Evolutionary conservation across 352 stramenopile genomes (phyloP).

Genomic region (Phytopythium mirpurense): DNA sequence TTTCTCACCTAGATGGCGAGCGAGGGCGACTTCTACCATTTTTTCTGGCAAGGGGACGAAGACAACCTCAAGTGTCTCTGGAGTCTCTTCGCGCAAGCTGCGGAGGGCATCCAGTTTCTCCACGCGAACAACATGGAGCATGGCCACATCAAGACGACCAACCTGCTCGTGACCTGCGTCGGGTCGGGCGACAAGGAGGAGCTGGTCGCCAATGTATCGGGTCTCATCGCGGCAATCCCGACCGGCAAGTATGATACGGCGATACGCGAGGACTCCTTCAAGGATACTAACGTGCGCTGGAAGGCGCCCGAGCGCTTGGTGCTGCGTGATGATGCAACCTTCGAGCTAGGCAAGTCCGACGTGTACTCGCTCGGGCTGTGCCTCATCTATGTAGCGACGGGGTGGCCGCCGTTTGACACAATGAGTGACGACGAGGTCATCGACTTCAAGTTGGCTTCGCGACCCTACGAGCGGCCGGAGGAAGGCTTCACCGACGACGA

Average conservation of each 20-base stretch:
- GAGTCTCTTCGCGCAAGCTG: constrained; percentile 14
- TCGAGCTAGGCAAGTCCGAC: background rate
- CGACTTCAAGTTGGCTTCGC: background rate
- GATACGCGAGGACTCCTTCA: too few relatives aligned
- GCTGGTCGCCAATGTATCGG: background rate
- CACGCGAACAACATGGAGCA: constrained; percentile 50
- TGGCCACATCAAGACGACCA: constrained; percentile 75
- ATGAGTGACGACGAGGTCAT: background rate
- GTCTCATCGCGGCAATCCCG: constrained; percentile 14
- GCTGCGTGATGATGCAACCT: constrained; percentile 1
- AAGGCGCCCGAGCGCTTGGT: constrained; percentile 22
- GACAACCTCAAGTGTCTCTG: constrained; percentile 11
- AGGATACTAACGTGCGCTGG: too few relatives aligned
- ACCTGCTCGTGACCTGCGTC: constrained; percentile 45
- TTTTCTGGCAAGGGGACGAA: constrained; percentile 4
- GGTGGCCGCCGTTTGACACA: background rate
- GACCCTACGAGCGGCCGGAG: background rate
- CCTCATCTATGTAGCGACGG: background rate
- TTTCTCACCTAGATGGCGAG: constrained; percentile 21
- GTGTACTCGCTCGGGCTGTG: constrained; percentile 2
- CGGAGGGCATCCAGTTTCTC: constrained; percentile 39
- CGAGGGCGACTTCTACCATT: constrained; percentile 22
- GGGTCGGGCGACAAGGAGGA: background rate
- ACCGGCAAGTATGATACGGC: constrained; percentile 5
- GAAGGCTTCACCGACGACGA: background rate